These are phyloP conservation scores for Umbelopsis sp. DNA, from an alignment of 192 early-diverging fungal species.

Conservation along the genomic window DNA sequence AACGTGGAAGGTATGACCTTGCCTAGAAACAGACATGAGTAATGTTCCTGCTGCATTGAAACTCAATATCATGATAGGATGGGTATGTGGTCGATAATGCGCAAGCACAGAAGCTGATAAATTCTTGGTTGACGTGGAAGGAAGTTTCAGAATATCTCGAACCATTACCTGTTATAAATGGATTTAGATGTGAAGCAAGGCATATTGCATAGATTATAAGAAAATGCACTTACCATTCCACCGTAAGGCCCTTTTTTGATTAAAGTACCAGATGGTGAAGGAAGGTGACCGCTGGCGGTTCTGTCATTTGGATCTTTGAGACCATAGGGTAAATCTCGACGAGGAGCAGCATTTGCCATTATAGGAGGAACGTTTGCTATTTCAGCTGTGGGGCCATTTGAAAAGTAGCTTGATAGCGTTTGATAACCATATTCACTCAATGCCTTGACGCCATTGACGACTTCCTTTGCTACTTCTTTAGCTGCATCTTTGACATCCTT, in stretches of 20 bases:
- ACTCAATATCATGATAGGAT: conserved; percentile 61
- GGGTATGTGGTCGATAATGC: conserved; percentile 73
- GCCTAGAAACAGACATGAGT: conserved; percentile 68
- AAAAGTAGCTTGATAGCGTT: conserved; percentile 67
- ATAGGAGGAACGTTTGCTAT: conserved; percentile 20
- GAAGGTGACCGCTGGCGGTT: neutral
- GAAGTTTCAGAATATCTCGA: conserved; percentile 43
- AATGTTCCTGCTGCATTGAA: conserved; percentile 71
- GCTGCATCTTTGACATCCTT: conserved; percentile 60
- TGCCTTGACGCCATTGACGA: conserved; percentile 75
- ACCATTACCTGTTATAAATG: conserved; percentile 47
- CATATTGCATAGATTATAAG: neutral
- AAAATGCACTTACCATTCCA: neutral
- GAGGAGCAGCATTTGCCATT: neutral
- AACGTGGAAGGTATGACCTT: conserved; percentile 77
- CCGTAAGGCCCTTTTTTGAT: neutral
- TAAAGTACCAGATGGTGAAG: neutral
- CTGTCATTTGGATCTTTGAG: conserved; percentile 6
- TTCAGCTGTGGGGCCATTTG: conserved; percentile 29
- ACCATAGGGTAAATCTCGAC: neutral
- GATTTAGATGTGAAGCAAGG: neutral
- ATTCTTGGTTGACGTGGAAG: conserved; percentile 15
- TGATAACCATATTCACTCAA: conserved; percentile 69
- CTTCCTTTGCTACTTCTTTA: conserved; percentile 78
- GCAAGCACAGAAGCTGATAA: conserved; percentile 54